Conservation (phyloP, 225 moss, liverwort and hornwort species). For the Takakia lepidozioides region DNA sequence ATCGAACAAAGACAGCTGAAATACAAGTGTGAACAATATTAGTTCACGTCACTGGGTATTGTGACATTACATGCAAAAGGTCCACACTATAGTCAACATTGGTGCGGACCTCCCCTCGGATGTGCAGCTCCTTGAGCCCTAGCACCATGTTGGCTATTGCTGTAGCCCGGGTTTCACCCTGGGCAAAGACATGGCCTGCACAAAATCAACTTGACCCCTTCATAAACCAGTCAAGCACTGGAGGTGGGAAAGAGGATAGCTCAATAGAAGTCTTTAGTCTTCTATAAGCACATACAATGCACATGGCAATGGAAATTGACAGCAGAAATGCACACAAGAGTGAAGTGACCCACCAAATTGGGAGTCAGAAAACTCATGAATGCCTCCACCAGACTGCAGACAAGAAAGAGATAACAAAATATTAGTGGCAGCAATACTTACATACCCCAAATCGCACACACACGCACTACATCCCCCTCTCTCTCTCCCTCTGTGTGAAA, state of each 20-base stretch:
- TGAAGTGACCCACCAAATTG: constrained; percentile 96
- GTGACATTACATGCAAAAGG: constrained; percentile 92
- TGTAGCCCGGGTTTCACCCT: constrained; percentile 71
- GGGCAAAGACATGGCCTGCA: constrained; percentile 91
- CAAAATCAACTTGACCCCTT: not conserved
- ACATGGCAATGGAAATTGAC: not conserved
- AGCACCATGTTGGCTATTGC: constrained; percentile 99
- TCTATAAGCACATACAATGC: too few species aligned
- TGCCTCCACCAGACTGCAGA: constrained; percentile 89
- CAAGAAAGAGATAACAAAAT: too few species aligned
- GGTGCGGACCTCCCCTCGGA: constrained; percentile 88
- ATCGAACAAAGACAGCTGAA: too few species aligned
- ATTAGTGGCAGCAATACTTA: too few species aligned
- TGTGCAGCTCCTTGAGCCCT: constrained; percentile 93
- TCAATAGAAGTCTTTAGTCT: too few species aligned
- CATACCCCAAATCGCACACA: too few species aligned
- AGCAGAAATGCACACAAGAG: not conserved
- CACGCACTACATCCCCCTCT: too few species aligned
- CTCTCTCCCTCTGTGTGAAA: too few species aligned
- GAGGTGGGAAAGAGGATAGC: too few species aligned
- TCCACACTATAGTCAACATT: constrained; percentile 93
- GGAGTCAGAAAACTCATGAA: constrained; percentile 97
- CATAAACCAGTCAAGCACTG: too few species aligned
- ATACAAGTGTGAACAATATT: too few species aligned
- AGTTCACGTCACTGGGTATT: too few species aligned